Evolutionary conservation across 208 protist genomes (phyloP).

Genomic region (Trypanosoma cruzi): DNA sequence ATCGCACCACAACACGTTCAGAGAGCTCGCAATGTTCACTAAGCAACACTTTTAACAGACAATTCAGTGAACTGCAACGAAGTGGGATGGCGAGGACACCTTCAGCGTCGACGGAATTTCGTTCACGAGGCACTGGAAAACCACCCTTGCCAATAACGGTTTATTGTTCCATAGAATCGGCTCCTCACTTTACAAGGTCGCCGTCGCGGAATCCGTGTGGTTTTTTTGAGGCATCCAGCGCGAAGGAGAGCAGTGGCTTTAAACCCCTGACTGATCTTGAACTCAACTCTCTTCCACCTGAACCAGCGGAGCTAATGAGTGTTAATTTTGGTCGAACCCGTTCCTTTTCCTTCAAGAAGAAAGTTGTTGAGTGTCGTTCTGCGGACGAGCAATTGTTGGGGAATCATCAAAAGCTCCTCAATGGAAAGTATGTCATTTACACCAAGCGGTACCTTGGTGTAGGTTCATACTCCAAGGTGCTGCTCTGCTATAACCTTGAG

Average conservation of each 20-base stretch:
- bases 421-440: constrained; percentile 75
- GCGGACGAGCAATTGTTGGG: constrained; percentile 6
- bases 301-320: constrained; percentile 16
- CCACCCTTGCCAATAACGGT: no score
- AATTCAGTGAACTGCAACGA: no score
- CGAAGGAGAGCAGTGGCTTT: neutral
- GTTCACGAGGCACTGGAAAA: no score
- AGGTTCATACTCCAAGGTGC: constrained; percentile 68
- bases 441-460: constrained; percentile 42
- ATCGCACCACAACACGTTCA: no score
- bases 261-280: neutral
- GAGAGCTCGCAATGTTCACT: no score
- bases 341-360: neutral
- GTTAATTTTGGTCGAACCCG: constrained; percentile 20
- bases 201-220: no score
- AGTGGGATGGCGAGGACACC: no score
- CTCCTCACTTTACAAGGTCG: no score
- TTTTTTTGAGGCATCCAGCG: no score
- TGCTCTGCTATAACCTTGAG: constrained; percentile 53
- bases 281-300: neutral
- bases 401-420: constrained; percentile 43
- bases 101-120: no score
- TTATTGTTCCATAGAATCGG: no score
- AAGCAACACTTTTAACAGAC: no score
- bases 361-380: neutral